Evolutionary conservation across 2,329 filamentous ascomycete genomes (phyloP).

Genomic region (Ceratocystis papillata): DNA sequence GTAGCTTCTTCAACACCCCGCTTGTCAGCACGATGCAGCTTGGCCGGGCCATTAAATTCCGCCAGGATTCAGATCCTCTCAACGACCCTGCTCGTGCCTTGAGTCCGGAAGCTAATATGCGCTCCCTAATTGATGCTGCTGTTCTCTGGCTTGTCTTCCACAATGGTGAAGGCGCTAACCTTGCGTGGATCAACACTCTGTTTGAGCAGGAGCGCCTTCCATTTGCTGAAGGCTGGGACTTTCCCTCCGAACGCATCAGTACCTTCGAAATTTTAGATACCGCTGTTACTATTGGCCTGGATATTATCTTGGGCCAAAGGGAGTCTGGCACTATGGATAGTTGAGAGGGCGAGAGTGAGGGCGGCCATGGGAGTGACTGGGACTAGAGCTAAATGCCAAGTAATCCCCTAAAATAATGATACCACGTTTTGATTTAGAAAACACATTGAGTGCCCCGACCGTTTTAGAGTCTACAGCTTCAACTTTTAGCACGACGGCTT

Average conservation of each 20-base stretch:
- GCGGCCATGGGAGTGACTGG: too few species aligned
- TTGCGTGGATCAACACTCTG: constrained; percentile 26
- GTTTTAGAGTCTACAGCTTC: too few species aligned
- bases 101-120: constrained; percentile 19
- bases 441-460: too few species aligned
- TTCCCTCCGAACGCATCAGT: constrained; percentile 1
- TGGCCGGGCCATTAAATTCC: constrained; percentile 28
- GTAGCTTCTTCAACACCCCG: constrained; percentile 25
- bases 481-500: too few species aligned
- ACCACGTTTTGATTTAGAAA: too few species aligned
- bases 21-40: constrained; percentile 29
- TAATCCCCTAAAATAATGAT: too few species aligned
- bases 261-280: constrained; percentile 6
- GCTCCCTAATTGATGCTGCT: constrained; percentile 27
- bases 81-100: constrained; percentile 29
- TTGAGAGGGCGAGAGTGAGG: too few species aligned
- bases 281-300: constrained; percentile 16
- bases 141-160: constrained; percentile 27
- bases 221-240: constrained; percentile 21
- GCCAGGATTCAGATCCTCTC: constrained; percentile 27
- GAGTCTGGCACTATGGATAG: too few species aligned
- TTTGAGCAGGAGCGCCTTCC: constrained; percentile 25
- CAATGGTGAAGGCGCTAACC: constrained; percentile 25
- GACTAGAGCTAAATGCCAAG: too few species aligned
- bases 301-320: not conserved